Base-by-base conservation (phyloP, 306 rosid species). In the Acacia melanoxylon region DNA sequence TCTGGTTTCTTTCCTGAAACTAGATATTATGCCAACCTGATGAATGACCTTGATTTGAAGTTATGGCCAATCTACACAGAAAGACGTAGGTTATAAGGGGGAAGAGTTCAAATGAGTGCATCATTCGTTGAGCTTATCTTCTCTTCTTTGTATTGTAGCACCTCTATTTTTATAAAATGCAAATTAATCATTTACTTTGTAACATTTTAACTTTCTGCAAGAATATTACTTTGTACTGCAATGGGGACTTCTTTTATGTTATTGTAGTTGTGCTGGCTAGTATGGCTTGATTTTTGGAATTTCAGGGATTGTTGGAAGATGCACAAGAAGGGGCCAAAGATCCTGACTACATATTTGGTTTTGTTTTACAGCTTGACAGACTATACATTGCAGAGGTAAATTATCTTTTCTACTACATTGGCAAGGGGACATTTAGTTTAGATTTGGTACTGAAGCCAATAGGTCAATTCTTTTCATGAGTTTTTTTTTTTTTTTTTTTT, bases 241-340 rank as follows among this genome's bases (percentile, higher is more conserved):
- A 15, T 72, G 15, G 29, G 40, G 17, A 71, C 75, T 46, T 37
- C 48, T 17, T 45, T 14, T 25, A 24, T 45, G 11, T 49, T 46
- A 1, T 46, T 72, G 7, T 25, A 46, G 62, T 48, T 84, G 35
- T 73, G 3, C 46, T 74, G 78, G 75, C 48, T 76, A 86, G 93
- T 59, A 90, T 89, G 83, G 95, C 90, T 76, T 92, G 51, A 79
- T 91, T 89, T 88, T 78, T 91, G 90, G 92, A 89, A 83, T 86
- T 91, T 72, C 91, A 91, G 68, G 92, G 90, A 61, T 87, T 87
- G 94, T 80, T 87, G 72, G 92, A 89, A 86, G 92, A 89, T 69
- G 92, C 94, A 68, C 86, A 89, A 49, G 92, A 86, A 84, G 91
- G 89, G 69, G 94, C 94, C 19, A 88, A 85, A 12, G 93, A 91